A percentile compares a stretch with the other conserved stretches of the same genome.
These are phyloP conservation scores for Dispira parvispora DNA, from an alignment of 192 early-diverging fungal species.

Conservation along the genomic window DNA sequence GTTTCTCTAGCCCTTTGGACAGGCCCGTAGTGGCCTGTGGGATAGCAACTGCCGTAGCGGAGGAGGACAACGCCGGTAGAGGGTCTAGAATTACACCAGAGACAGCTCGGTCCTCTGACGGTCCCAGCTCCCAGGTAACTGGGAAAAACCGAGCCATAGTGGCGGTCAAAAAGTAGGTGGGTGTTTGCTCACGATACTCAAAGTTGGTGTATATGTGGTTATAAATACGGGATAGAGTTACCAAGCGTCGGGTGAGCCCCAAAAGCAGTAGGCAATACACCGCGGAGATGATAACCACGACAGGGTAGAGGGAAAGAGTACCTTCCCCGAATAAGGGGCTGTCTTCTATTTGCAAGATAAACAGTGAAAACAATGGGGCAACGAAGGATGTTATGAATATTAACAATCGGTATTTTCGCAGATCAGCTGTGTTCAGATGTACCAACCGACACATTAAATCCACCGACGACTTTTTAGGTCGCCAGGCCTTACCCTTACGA, in stretches of 20 bases:
- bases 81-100: too few relatives aligned
- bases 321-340: not conserved
- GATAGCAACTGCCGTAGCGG: too few relatives aligned
- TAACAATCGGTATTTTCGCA: slow-evolving; percentile 1
- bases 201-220: not conserved
- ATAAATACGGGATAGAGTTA: not conserved
- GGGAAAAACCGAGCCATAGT: not conserved
- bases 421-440: not conserved
- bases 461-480: not conserved
- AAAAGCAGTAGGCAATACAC: not conserved
- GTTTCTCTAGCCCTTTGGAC: too few relatives aligned
- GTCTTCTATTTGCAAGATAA: not conserved
- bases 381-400: not conserved
- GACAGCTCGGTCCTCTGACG: too few relatives aligned
- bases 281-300: not conserved
- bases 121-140: too few relatives aligned
- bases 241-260: not conserved
- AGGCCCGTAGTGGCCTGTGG: too few relatives aligned
- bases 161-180: not conserved
- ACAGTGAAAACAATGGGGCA: not conserved
- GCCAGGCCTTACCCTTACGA: not conserved
- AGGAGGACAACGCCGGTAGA: too few relatives aligned
- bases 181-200: not conserved
- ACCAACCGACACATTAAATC: slow-evolving; percentile 4
- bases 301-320: not conserved